Conservation (phyloP, 495 filamentous ascomycete genomes). For the Hamigera avellanea region DNA sequence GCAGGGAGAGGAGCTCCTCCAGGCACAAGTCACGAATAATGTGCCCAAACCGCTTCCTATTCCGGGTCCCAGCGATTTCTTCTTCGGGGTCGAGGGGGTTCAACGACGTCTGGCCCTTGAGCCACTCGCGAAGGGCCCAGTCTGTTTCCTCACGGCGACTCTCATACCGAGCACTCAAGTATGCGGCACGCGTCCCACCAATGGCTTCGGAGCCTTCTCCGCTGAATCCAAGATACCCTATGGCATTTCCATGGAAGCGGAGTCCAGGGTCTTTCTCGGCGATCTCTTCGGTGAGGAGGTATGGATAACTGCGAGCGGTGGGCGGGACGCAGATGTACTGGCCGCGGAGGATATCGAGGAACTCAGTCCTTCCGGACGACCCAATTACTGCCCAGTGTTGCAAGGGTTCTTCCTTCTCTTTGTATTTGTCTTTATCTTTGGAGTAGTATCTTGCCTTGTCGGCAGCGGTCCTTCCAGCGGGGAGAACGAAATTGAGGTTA, state of each 20-base stretch:
- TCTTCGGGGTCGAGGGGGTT: constrained; percentile 53
- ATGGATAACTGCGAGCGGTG: constrained; percentile 60
- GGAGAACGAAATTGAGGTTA: constrained; percentile 52
- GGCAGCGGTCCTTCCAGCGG: constrained; percentile 27
- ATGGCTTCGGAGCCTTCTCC: constrained; percentile 45
- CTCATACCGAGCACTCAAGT: constrained; percentile 89
- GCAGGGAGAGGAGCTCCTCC: constrained; percentile 54
- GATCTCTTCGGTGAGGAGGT: constrained; percentile 54
- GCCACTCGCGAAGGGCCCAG: constrained; percentile 67
- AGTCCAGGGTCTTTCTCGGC: constrained; percentile 39
- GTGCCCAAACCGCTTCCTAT: constrained; percentile 36
- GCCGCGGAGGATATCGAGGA: constrained; percentile 65
- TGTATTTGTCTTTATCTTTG: too few relatives aligned
- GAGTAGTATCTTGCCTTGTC: too few relatives aligned
- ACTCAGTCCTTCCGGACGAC: constrained; percentile 58
- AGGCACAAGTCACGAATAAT: constrained; percentile 60
- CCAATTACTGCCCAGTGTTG: constrained; percentile 70
- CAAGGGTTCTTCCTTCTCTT: constrained; percentile 2
- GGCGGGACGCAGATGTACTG: constrained; percentile 63
- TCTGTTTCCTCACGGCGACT: constrained; percentile 75
- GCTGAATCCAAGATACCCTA: constrained; percentile 74
- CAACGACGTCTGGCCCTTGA: constrained; percentile 64
- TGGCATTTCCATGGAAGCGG: constrained; percentile 47
- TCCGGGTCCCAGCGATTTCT: constrained; percentile 18
- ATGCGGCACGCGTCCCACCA: constrained; percentile 54